Evolutionary conservation across 2,329 filamentous ascomycete genomes (phyloP), one percentile per base, ranked within the genome.

Genomic region (Alternaria viburni): DNA sequence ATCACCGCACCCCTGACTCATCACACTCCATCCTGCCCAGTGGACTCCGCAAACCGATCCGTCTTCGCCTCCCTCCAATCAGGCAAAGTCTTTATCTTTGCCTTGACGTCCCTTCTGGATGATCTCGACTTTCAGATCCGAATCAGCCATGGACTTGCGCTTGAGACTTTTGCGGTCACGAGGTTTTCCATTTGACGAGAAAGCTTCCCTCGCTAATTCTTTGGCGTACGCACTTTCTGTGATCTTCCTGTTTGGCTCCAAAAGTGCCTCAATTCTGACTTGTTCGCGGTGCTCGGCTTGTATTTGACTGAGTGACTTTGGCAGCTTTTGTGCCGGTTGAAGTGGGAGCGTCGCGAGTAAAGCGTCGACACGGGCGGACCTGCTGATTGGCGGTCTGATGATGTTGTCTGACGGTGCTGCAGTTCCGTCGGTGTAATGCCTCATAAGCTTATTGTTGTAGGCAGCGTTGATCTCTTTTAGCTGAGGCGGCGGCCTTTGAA

Each of bases 371-470:
- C 73, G 72, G 2, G 32, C 19, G 0, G 71, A 75, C 9, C 49
- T 67, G 19, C 69, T 19, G 23, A 74, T 72, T 2, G 6, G 43
- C 1, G 73, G 72, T 44, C 60, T 74, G 45, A 65, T 25, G 57
- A 70, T 68, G 51, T 17, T 11, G 36, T 47, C 50, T 3, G 45
- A n/a, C 10, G 47, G 10, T 19, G 36, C 21, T 19, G 15, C 17
- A 51, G 41, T 30, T 6, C 54, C 12, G 13, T 57, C 44, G 3
- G 66, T 62, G 58, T 75, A 72, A 56, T 76, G 73, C 10, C 72
- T 59, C 64, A 73, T 66, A 8, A 73, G 64, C 56, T 76, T 75
- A n/a, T 66, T 54, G 2, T 57, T 54, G 54, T 74, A 74, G 2
- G 71, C 68, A 4, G 64, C 51, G 4, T 57, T 69, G 25, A 74